A percentile compares a stretch with the other conserved stretches of the same genome.
phyloP scores from a whole-genome alignment of 768 basidiomycete species.

The Astraeus odoratus region DNA sequence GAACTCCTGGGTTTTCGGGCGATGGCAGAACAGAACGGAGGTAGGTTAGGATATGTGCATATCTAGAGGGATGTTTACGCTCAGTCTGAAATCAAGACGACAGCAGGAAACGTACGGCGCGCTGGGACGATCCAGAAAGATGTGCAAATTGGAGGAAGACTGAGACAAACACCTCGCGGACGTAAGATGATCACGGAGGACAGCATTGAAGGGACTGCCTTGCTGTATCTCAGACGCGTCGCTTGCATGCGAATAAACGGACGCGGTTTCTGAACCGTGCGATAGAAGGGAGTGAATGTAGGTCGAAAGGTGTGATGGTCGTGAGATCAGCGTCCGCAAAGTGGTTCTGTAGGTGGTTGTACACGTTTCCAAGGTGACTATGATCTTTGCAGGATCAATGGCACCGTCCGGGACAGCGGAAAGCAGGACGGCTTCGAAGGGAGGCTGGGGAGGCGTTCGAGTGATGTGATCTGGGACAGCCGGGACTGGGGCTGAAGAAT shows the following conservation, averaged over 20 bases:
- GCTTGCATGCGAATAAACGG: conserved; percentile 49
- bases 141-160: conserved; percentile 45
- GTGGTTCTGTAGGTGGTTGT: conserved; percentile 62
- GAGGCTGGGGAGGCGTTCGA: conserved; percentile 39
- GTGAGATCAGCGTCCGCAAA: conserved; percentile 57
- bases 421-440: conserved; percentile 63
- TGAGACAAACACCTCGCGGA: conserved; percentile 49
- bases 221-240: conserved; percentile 22
- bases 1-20: conserved; percentile 39
- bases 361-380: conserved; percentile 71
- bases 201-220: conserved; percentile 34
- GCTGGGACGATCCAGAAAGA: conserved; percentile 79
- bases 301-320: conserved; percentile 58
- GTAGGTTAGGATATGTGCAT: conserved; percentile 63
- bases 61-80: conserved; percentile 41
- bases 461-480: conserved; percentile 41
- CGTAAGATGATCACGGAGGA: conserved; percentile 57
- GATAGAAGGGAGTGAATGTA: conserved; percentile 45
- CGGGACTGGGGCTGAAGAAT: conserved; percentile 42
- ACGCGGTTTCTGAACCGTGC: conserved; percentile 41
- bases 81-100: neutral
- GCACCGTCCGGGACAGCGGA: conserved; percentile 44
- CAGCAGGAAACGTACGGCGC: conserved; percentile 52
- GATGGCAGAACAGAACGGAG: conserved; percentile 51
- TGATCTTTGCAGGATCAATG: conserved; percentile 52